Evolutionary conservation across 2,329 filamentous ascomycete genomes (phyloP).

Genomic region (Pseudogymnoascus destructans): DNA sequence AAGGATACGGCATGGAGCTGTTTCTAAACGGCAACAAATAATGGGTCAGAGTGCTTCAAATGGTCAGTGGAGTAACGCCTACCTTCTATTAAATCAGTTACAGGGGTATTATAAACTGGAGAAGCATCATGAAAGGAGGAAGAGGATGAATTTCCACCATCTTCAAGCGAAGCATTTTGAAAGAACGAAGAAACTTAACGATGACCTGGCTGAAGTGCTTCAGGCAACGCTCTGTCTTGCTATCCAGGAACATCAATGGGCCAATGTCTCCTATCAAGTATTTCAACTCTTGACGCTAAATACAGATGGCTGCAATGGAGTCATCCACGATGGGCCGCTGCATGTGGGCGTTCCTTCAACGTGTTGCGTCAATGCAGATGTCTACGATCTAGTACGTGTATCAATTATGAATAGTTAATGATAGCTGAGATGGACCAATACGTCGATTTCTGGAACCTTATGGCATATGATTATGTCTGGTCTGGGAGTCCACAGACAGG

Average conservation of each 20-base stretch:
- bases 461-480: conserved; percentile 60
- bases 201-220: not conserved
- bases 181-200: not conserved
- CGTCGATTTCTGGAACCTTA: conserved; percentile 46
- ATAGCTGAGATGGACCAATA: conserved; percentile 33
- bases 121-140: not conserved
- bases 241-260: not conserved
- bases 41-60: not conserved
- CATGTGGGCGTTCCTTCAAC: too few species aligned
- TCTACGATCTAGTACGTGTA: too few species aligned
- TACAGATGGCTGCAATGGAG: too few species aligned
- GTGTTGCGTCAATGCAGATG: too few species aligned
- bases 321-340: too few species aligned
- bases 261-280: too few species aligned
- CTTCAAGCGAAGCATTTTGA: not conserved
- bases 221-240: not conserved
- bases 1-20: not conserved
- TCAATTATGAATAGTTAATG: conserved; percentile 35
- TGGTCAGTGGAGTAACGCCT: not conserved
- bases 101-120: not conserved
- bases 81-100: not conserved
- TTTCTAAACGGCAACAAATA: not conserved
- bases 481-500: conserved; percentile 20
- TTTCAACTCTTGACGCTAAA: too few species aligned
- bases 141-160: too few species aligned